These are phyloP conservation scores for Ogataea pilisensis DNA, from an alignment of 805 yeast genomes.

Conservation along the genomic window DNA sequence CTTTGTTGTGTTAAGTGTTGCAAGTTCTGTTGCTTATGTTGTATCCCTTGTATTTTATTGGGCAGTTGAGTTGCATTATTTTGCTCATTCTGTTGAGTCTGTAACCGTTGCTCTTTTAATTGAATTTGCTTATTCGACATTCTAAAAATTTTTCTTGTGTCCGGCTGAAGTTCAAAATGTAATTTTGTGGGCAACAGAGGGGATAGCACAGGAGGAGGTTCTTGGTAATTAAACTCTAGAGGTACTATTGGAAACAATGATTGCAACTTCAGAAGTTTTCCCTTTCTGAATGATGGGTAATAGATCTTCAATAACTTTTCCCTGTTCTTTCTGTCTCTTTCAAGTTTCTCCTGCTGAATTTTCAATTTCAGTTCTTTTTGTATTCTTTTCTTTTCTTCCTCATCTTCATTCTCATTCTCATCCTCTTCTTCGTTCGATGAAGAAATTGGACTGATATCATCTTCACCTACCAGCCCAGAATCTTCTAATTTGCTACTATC, in stretches of 20 bases:
- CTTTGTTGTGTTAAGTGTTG: constrained; percentile 17
- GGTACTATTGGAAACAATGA: constrained; percentile 60
- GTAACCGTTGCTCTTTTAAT: constrained; percentile 9
- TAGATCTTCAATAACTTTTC: constrained; percentile 40
- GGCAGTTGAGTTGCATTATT: not conserved
- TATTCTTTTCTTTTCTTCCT: constrained; percentile 6
- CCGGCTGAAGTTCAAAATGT: constrained; percentile 58
- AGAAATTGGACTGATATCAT: constrained; percentile 14
- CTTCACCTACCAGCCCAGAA: constrained; percentile 16
- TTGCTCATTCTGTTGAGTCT: not conserved
- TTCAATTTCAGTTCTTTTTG: constrained; percentile 9
- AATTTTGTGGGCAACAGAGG: constrained; percentile 58
- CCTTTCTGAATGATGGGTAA: constrained; percentile 59
- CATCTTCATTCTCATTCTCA: constrained; percentile 8
- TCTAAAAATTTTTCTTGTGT: constrained; percentile 52
- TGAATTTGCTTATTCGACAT: constrained; percentile 18
- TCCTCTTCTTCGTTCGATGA: constrained; percentile 30
- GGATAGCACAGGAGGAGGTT: constrained; percentile 39
- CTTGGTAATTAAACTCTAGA: constrained; percentile 45
- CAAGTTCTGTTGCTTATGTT: constrained; percentile 3
- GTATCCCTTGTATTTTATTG: constrained; percentile 7
- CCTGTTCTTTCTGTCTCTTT: constrained; percentile 29
- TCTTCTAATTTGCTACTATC: constrained; percentile 4
- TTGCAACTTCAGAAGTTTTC: constrained; percentile 60
- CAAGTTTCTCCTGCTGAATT: constrained; percentile 13